Conservation (phyloP, 176 grass and related monocot species). For the Ananas comosus region DNA sequence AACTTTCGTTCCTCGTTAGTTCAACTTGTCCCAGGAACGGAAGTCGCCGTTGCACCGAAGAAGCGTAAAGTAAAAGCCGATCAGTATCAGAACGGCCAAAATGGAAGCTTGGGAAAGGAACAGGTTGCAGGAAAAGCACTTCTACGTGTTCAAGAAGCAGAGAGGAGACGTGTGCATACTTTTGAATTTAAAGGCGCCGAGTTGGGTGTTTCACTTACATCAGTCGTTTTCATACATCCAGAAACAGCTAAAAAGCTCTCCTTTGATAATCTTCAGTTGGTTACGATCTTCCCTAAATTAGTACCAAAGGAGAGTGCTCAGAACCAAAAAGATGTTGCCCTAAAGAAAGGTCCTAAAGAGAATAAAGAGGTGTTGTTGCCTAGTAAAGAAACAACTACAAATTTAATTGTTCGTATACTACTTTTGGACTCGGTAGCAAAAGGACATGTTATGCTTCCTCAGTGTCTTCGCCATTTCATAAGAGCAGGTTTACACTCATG, state of each 20-base stretch:
- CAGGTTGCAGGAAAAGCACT: conserved; percentile 59
- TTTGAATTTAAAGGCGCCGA: conserved; percentile 52
- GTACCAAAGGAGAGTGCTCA: conserved; percentile 35
- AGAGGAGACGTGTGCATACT: conserved; percentile 53
- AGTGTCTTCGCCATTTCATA: conserved; percentile 69
- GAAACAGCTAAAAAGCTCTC: conserved; percentile 68
- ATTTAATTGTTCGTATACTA: conserved; percentile 48
- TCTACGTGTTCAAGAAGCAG: conserved; percentile 64
- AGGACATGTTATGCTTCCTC: conserved; percentile 87
- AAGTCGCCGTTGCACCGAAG: conserved; percentile 85
- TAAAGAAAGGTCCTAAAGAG: conserved; percentile 25
- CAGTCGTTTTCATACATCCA: conserved; percentile 67
- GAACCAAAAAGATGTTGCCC: conserved; percentile 45
- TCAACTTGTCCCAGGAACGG: conserved; percentile 88
- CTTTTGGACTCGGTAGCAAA: conserved; percentile 59
- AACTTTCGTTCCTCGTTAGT: conserved; percentile 28
- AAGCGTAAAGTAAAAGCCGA: conserved; percentile 33
- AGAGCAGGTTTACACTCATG: conserved; percentile 70
- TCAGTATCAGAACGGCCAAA: conserved; percentile 37
- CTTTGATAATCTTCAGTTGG: conserved; percentile 66
- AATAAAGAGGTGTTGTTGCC: conserved; percentile 20
- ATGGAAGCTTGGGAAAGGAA: conserved; percentile 50
- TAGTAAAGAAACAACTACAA: conserved; percentile 44
- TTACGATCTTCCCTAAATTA: conserved; percentile 58
- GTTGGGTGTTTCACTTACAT: conserved; percentile 57